These are phyloP conservation scores for Penicillium vulpinum DNA, from an alignment of 2,329 filamentous ascomycete genomes.

Conservation along the genomic window DNA sequence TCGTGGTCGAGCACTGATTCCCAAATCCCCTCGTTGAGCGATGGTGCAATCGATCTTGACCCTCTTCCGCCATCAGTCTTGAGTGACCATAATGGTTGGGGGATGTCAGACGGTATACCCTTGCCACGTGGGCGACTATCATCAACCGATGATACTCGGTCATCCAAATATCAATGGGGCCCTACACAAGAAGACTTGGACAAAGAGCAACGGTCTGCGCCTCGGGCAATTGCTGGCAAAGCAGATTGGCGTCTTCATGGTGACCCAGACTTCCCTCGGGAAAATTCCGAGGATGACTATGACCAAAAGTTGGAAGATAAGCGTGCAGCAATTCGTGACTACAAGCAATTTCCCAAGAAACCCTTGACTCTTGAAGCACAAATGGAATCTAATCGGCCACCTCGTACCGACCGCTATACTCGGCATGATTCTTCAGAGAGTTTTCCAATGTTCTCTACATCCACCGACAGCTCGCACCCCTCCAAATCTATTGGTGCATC, in stretches of 20 bases:
- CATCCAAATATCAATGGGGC: slow-evolving; percentile 26
- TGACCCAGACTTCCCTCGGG: slow-evolving; percentile 28
- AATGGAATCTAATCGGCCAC: slow-evolving; percentile 30
- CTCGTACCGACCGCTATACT: slow-evolving; percentile 38
- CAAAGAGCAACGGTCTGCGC: slow-evolving; percentile 42
- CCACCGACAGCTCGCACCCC: slow-evolving; percentile 57
- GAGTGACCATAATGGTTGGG: slow-evolving; percentile 39
- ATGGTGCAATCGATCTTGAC: slow-evolving; percentile 40
- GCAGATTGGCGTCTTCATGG: slow-evolving; percentile 39
- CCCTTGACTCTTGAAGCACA: slow-evolving; percentile 51
- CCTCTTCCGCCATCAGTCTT: slow-evolving; percentile 47
- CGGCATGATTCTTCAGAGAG: slow-evolving; percentile 62
- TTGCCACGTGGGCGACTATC: slow-evolving; percentile 26
- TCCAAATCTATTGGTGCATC: slow-evolving; percentile 56
- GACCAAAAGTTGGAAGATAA: slow-evolving; percentile 45
- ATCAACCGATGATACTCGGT: slow-evolving; percentile 27
- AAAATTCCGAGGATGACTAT: slow-evolving; percentile 37
- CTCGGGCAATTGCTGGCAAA: slow-evolving; percentile 41
- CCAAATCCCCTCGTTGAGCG: slow-evolving; percentile 33
- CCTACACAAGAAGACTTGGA: slow-evolving; percentile 22
- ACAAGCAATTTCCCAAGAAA: slow-evolving; percentile 51
- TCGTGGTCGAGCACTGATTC: slow-evolving; percentile 28
- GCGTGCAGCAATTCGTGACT: slow-evolving; percentile 48
- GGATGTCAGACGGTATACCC: slow-evolving; percentile 28
- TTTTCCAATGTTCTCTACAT: slow-evolving; percentile 65